Conservation (phyloP, 1,139 yeast species). For the Saccharomycopsis hybrid region DNA sequence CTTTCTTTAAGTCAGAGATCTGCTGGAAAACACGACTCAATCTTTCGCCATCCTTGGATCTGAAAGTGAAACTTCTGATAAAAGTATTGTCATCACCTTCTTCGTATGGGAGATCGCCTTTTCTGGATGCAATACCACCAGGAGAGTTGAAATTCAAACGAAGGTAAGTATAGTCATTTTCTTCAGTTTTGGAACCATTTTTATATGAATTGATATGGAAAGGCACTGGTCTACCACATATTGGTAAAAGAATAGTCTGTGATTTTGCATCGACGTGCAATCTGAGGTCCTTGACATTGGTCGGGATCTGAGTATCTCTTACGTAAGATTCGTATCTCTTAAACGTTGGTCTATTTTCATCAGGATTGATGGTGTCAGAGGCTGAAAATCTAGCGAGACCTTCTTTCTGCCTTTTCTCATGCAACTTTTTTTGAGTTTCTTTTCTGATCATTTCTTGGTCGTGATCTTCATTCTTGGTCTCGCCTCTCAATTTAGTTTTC, state of each 20-base stretch:
- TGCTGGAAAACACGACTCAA: slow-evolving; percentile 88
- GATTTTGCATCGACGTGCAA: slow-evolving; percentile 83
- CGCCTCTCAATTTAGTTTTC: slow-evolving; percentile 77
- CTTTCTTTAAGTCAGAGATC: slow-evolving; percentile 88
- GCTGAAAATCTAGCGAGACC: slow-evolving; percentile 75
- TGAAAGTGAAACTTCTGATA: slow-evolving; percentile 77
- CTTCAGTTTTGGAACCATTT: slow-evolving; percentile 92
- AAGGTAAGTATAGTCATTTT: slow-evolving; percentile 88
- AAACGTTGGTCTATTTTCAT: slow-evolving; percentile 68
- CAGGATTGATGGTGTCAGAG: slow-evolving; percentile 62
- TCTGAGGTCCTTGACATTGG: slow-evolving; percentile 72
- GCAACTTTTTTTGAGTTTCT: slow-evolving; percentile 76
- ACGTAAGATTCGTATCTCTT: slow-evolving; percentile 92
- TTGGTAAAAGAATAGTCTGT: slow-evolving; percentile 86
- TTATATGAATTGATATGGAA: slow-evolving; percentile 92
- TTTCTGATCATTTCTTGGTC: slow-evolving; percentile 77
- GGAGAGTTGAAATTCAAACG: slow-evolving; percentile 93
- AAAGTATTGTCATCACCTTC: slow-evolving; percentile 82
- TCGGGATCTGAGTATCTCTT: slow-evolving; percentile 87
- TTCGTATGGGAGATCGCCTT: slow-evolving; percentile 77
- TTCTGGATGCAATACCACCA: slow-evolving; percentile 62
- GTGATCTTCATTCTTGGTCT: slow-evolving; percentile 66
- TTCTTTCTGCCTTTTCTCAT: slow-evolving; percentile 78
- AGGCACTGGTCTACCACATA: slow-evolving; percentile 95
- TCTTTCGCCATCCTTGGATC: slow-evolving; percentile 88